Evolutionary conservation across 225 moss, liverwort and hornwort species (phyloP).

Genomic region (Bryoerythrophyllum caledonicum): DNA sequence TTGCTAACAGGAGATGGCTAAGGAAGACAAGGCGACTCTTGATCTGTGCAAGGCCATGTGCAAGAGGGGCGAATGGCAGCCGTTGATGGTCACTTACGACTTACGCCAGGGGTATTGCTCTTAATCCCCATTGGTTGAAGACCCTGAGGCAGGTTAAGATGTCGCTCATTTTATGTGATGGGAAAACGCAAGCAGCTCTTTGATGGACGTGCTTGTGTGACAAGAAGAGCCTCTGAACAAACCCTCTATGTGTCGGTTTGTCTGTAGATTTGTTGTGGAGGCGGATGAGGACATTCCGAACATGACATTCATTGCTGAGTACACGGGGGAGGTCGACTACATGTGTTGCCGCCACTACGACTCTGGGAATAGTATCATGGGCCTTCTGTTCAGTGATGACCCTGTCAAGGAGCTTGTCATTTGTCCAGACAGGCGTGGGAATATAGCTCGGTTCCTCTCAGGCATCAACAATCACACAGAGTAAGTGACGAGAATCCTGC

Average conservation of each 20-base stretch:
- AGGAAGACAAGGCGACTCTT: slow-evolving; percentile 80
- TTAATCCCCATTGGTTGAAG: slow-evolving; percentile 35
- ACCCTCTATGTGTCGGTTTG: slow-evolving; percentile 18
- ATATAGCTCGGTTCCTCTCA: slow-evolving; percentile 87
- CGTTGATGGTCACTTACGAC: slow-evolving; percentile 81
- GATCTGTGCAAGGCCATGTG: slow-evolving; percentile 74
- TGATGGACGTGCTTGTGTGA: slow-evolving; percentile 8
- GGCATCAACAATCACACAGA: slow-evolving; percentile 91
- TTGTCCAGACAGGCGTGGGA: slow-evolving; percentile 86
- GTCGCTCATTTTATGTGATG: neutral
- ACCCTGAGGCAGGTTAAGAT: slow-evolving; percentile 16
- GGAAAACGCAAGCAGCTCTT: slow-evolving; percentile 13
- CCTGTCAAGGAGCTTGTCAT: slow-evolving; percentile 81
- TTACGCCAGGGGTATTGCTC: slow-evolving; percentile 73
- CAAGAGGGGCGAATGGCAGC: slow-evolving; percentile 71
- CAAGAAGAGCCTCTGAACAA: slow-evolving; percentile 13
- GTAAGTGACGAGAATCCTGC: slow-evolving; percentile 47
- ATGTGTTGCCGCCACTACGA: slow-evolving; percentile 77
- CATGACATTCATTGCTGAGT: slow-evolving; percentile 88
- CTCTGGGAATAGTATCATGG: slow-evolving; percentile 90
- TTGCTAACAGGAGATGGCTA: slow-evolving; percentile 73
- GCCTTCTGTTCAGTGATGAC: slow-evolving; percentile 78
- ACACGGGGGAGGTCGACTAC: slow-evolving; percentile 92
- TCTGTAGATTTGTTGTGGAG: slow-evolving; percentile 91
- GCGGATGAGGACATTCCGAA: slow-evolving; percentile 86